Conservation (phyloP, 805 yeast genomes). For the Zygosaccharomyces pseudorouxii region DNA sequence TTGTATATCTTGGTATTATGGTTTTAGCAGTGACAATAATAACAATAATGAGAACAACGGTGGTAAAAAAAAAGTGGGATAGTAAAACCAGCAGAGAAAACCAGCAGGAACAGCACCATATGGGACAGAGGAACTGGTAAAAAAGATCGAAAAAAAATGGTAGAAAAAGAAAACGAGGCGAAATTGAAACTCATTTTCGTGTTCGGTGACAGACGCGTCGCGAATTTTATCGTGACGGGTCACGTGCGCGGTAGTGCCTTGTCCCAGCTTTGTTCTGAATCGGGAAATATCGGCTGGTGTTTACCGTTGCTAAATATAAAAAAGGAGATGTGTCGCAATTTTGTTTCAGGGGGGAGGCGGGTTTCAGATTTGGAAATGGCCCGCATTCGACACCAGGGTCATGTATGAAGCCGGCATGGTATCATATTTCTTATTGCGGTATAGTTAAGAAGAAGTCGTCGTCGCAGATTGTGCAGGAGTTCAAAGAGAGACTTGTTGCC, state of each 20-base stretch:
- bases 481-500: too few relatives aligned
- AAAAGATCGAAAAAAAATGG: not conserved
- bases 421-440: too few relatives aligned
- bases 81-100: not conserved
- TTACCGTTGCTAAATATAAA: too few relatives aligned
- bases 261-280: too few relatives aligned
- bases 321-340: too few relatives aligned
- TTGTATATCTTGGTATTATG: not conserved
- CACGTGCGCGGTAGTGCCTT: not conserved
- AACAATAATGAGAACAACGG: not conserved
- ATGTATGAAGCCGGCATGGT: too few relatives aligned
- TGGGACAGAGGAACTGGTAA: not conserved
- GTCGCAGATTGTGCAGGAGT: too few relatives aligned
- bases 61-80: not conserved
- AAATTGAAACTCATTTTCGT: not conserved
- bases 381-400: too few relatives aligned
- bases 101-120: not conserved
- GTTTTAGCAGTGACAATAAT: not conserved
- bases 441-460: too few relatives aligned
- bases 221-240: not conserved
- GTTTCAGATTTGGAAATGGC: too few relatives aligned
- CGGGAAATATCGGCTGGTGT: too few relatives aligned
- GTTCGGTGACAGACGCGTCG: not conserved
- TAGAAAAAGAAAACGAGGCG: not conserved
- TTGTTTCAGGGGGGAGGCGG: too few relatives aligned